Evolutionary conservation across 2,329 filamentous ascomycete species (phyloP), one percentile per base, ranked within the genome.

Genomic region (Hymenoscyphus scutula): DNA sequence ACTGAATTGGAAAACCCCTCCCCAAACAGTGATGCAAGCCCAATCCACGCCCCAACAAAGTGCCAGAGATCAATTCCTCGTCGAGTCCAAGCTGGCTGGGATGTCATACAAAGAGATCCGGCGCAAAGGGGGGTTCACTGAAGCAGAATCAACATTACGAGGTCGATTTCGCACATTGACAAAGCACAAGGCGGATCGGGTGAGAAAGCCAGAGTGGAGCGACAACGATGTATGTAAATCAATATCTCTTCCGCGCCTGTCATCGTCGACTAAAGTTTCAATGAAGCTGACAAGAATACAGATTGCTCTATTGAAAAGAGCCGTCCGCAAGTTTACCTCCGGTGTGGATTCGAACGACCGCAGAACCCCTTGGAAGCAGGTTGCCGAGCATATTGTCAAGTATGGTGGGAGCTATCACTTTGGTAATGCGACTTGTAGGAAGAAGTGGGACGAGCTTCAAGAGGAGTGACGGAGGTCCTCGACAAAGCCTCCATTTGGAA

Each of bases 91-190:
- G 72, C 70, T 74, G 7, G 73, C 77, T 1, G 87, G 87, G 2
- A 77, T 84, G 76, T 85, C 87, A 0, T 92, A 91, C 75, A 82
- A 81, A 60, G 80, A 89, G 63, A 91, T 91, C 69, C 82, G 82
- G 41, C 68, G 72, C 6, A 70, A 76, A 19, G 84, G 86, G 15
- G 76, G 78, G 1, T 88, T 88, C 66, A 75, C 64, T 25, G 87
- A 90, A 69, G 86, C 88, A 1, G 89, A 91, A 75, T 89, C 88
- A 11, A 92, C 90, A 0, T 78, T 93, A 41, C 82, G 90, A 15
- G 90, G 90, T 0, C 82, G 89, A 0, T 86, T 83, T 68, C 80
- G 89, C 4, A 84, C 82, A 2, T 74, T 91, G 69, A 90, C 84
- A 7, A 91, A 90, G 76, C 75, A 76, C 13, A 84, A 84, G 68